Conservation (phyloP, 1,139 yeast genomes). For the Hemisphaericaspora lyxosophila region DNA sequence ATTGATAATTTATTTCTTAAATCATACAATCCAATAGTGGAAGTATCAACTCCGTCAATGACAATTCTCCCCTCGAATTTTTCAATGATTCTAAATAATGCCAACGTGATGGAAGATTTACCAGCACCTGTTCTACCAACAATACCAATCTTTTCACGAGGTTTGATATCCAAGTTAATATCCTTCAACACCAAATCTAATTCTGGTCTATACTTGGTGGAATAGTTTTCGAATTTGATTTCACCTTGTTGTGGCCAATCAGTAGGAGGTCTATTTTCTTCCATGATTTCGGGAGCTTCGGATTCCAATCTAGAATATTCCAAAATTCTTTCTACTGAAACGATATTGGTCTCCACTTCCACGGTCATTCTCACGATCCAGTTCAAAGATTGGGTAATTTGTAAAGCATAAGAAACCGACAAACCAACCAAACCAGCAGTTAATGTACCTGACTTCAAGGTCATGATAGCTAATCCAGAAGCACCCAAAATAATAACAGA, state of each 20-base stretch:
- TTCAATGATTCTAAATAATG: slow-evolving; percentile 87
- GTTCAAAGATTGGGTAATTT: slow-evolving; percentile 87
- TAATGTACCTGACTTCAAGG: slow-evolving; percentile 65
- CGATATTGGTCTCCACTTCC: slow-evolving; percentile 95
- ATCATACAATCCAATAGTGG: slow-evolving; percentile 74
- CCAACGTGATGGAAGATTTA: slow-evolving; percentile 85
- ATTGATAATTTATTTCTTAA: slow-evolving; percentile 83
- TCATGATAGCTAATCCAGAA: slow-evolving; percentile 73
- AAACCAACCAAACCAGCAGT: slow-evolving; percentile 93
- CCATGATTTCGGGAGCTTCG: slow-evolving; percentile 81
- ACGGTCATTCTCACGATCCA: slow-evolving; percentile 99
- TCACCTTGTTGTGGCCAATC: slow-evolving; percentile 82
- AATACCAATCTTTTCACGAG: slow-evolving; percentile 88
- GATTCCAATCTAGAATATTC: slow-evolving; percentile 75
- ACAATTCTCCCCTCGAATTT: slow-evolving; percentile 68
- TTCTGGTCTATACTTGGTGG: slow-evolving; percentile 83
- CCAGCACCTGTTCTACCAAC: slow-evolving; percentile 99
- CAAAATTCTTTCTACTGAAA: slow-evolving; percentile 90
- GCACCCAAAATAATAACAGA: slow-evolving; percentile 83
- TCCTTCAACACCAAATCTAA: slow-evolving; percentile 77
- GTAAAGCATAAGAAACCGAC: slow-evolving; percentile 88
- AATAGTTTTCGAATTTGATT: slow-evolving; percentile 69
- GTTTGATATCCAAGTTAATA: slow-evolving; percentile 64
- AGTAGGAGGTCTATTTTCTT: slow-evolving; percentile 63
- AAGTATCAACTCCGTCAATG: slow-evolving; percentile 72